Percentiles rank a stretch among this genome's conserved stretches.
Conservation (phyloP, 352 stramenopile species). For the Globisporangium yorkense region DNA sequence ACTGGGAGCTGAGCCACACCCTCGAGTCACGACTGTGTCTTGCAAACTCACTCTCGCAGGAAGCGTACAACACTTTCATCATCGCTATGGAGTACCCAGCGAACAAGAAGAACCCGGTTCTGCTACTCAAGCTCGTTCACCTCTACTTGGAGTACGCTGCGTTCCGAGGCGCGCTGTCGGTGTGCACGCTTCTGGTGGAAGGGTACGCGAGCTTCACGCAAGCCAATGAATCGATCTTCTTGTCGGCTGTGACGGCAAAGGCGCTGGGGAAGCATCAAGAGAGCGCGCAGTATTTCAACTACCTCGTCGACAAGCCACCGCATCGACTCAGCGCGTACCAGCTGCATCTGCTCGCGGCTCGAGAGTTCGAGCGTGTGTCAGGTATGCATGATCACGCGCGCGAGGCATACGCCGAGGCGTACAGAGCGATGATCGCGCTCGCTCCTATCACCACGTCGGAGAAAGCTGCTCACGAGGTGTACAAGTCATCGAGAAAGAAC, state of each 20-base stretch:
- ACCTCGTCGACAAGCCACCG: slow-evolving; percentile 52
- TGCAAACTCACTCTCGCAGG: slow-evolving; percentile 14
- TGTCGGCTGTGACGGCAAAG: slow-evolving; percentile 49
- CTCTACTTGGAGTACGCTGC: slow-evolving; percentile 67
- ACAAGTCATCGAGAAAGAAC: slow-evolving; percentile 62
- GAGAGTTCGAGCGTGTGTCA: slow-evolving; percentile 38
- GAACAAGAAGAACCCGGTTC: slow-evolving; percentile 52
- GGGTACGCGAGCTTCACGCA: slow-evolving; percentile 31
- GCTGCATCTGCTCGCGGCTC: slow-evolving; percentile 44
- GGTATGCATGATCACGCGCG: slow-evolving; percentile 37
- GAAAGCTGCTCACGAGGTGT: slow-evolving; percentile 46
- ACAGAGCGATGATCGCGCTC: slow-evolving; percentile 44
- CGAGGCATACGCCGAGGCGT: slow-evolving; percentile 48
- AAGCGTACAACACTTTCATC: slow-evolving; percentile 69
- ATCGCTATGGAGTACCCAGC: slow-evolving; percentile 71
- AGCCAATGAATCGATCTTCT: slow-evolving; percentile 56
- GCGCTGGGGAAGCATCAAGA: slow-evolving; percentile 49
- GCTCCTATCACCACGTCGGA: slow-evolving; percentile 41
- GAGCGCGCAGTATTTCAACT: slow-evolving; percentile 68
- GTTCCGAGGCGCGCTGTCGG: slow-evolving; percentile 50
- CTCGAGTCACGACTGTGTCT: background rate
- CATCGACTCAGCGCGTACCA: slow-evolving; percentile 47
- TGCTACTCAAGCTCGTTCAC: slow-evolving; percentile 50
- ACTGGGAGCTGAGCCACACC: background rate
- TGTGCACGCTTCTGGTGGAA: slow-evolving; percentile 67